phyloP scores from a whole-genome alignment of 2,329 filamentous ascomycete genomes.

The Xylaria sp. region DNA sequence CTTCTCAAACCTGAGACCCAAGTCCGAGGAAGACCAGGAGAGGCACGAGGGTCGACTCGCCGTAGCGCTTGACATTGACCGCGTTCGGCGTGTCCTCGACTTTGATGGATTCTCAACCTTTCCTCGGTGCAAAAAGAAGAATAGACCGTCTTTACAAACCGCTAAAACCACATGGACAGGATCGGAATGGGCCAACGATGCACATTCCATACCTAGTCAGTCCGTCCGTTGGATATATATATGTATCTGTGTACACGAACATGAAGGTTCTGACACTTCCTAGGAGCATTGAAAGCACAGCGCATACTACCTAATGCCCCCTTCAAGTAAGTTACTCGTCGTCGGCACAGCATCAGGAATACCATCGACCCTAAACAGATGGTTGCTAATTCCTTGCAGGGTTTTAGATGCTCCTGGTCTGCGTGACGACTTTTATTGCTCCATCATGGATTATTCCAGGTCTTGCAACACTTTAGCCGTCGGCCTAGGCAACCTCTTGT shows the following conservation, averaged over 20 bases:
- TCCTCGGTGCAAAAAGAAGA: constrained; percentile 46
- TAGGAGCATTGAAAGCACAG: constrained; percentile 44
- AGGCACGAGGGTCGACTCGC: constrained; percentile 81
- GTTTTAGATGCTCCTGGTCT: constrained; percentile 89
- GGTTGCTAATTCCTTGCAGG: constrained; percentile 53
- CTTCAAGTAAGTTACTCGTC: constrained; percentile 71
- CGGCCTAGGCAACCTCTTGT: constrained; percentile 81
- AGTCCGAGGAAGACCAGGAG: constrained; percentile 69
- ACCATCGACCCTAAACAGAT: background rate
- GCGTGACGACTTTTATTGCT: constrained; percentile 97
- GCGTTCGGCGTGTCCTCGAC: constrained; percentile 72
- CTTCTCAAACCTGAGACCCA: constrained; percentile 57
- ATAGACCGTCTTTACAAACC: constrained; percentile 41
- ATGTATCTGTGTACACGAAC: background rate
- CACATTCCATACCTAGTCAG: constrained; percentile 39
- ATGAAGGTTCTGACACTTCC: constrained; percentile 26
- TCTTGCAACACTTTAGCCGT: constrained; percentile 83
- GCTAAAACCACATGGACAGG: constrained; percentile 58
- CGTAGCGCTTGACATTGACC: constrained; percentile 82
- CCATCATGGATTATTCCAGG: constrained; percentile 84
- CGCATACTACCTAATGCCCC: constrained; percentile 74
- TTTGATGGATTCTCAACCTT: constrained; percentile 55
- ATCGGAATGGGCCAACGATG: constrained; percentile 53
- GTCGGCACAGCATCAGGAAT: constrained; percentile 32
- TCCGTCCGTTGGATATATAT: background rate